Percentiles rank a stretch among this genome's conserved stretches.
These are phyloP conservation scores for Echinochloa phyllopogon DNA, from an alignment of 176 grass and related monocot species.

Conservation along the genomic window DNA sequence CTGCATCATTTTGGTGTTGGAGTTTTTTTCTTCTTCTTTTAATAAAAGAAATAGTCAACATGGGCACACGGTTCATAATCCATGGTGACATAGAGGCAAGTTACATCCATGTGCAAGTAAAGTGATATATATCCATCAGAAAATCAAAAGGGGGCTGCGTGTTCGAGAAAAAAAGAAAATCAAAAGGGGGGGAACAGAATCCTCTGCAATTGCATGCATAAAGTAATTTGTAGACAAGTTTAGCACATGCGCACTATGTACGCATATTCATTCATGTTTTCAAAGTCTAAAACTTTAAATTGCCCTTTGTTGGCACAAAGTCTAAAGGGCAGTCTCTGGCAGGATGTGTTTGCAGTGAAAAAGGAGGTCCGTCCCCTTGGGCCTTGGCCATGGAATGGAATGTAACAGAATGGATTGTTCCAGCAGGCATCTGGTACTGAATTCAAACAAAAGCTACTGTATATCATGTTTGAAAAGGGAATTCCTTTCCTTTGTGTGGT, in stretches of 20 bases:
- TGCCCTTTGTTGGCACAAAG: not conserved
- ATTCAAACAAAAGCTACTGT: not conserved
- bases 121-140: not conserved
- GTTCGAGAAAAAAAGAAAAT: too few relatives aligned
- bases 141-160: not conserved
- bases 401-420: not conserved
- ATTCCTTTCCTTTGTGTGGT: not conserved
- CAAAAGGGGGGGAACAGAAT: not conserved
- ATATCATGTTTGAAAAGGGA: not conserved
- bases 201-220: not conserved
- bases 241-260: not conserved
- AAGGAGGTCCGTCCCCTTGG: not conserved
- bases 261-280: not conserved
- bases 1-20: not conserved
- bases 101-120: not conserved
- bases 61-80: constrained; percentile 8
- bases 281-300: not conserved
- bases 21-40: not conserved
- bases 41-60: not conserved
- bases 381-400: not conserved
- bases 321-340: not conserved
- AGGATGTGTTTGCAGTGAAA: not conserved
- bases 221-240: constrained; percentile 10
- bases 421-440: not conserved
- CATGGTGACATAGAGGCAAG: not conserved